Conservation (phyloP, 1,139 yeast genomes). For the Taphrina betulina region DNA sequence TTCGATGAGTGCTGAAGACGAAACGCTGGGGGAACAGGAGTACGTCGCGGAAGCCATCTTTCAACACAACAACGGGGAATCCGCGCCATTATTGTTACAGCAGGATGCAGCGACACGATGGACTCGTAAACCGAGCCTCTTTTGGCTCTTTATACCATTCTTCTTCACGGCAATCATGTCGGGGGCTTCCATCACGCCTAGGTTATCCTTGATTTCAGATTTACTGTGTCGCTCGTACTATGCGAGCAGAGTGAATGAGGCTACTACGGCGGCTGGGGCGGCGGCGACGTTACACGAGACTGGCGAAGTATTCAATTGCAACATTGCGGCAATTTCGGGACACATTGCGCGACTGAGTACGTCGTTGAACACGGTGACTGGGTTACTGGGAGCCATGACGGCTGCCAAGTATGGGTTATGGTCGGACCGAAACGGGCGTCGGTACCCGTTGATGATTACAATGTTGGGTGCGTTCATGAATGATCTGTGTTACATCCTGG, state of each 20-base stretch:
- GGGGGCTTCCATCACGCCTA: conserved; percentile 38
- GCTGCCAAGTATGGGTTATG: conserved; percentile 37
- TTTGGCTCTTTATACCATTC: conserved; percentile 37
- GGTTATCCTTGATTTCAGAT: conserved; percentile 34
- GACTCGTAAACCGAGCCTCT: conserved; percentile 14
- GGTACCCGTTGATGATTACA: conserved; percentile 34
- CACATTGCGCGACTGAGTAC: conserved; percentile 34
- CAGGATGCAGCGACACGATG: conserved; percentile 7
- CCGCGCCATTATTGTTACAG: conserved; percentile 1
- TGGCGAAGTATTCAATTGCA: conserved; percentile 32
- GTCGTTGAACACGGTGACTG: conserved; percentile 36
- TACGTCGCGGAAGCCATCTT: conserved; percentile 5
- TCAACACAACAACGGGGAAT: not conserved
- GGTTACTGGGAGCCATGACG: conserved; percentile 32
- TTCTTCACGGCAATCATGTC: conserved; percentile 34
- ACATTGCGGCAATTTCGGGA: conserved; percentile 37
- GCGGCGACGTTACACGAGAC: not conserved
- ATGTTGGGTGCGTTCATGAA: conserved; percentile 36
- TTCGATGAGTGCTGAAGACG: conserved; percentile 15
- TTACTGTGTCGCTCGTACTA: conserved; percentile 36
- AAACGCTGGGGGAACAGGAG: conserved; percentile 8
- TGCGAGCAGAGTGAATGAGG: conserved; percentile 17
- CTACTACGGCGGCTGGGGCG: not conserved
- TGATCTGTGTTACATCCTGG: conserved; percentile 32
- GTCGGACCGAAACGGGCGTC: conserved; percentile 38